These are phyloP conservation scores for Vigna trinervia DNA, from an alignment of 306 rosid genomes.

Conservation along the genomic window DNA sequence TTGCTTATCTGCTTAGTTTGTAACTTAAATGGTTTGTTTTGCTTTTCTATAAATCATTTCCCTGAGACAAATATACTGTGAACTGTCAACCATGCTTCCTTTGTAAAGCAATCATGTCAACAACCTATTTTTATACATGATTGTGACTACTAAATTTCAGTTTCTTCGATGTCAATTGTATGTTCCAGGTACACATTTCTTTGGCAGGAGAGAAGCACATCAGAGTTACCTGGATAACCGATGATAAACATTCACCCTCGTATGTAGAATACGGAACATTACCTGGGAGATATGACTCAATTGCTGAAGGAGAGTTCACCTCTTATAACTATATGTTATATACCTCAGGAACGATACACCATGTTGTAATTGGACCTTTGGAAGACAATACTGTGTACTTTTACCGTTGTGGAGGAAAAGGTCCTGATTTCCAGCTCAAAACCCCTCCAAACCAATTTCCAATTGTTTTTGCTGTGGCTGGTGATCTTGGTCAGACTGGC, in stretches of 20 bases:
- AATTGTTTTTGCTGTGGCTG: conserved; percentile 83
- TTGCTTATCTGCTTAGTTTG: neutral
- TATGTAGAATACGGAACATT: conserved; percentile 80
- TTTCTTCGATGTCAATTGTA: conserved; percentile 32
- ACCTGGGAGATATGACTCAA: conserved; percentile 65
- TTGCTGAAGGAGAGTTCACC: conserved; percentile 75
- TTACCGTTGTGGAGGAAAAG: conserved; percentile 85
- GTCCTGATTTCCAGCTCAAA: conserved; percentile 74
- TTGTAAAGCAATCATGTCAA: neutral
- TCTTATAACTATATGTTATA: conserved; percentile 76
- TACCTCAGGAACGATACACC: conserved; percentile 91
- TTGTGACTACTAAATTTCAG: conserved; percentile 8
- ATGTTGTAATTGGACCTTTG: conserved; percentile 89
- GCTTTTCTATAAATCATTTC: neutral
- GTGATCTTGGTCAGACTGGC: conserved; percentile 91
- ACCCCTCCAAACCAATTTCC: conserved; percentile 91
- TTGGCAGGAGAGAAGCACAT: conserved; percentile 82
- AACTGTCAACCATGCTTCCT: neutral
- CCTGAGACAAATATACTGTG: conserved; percentile 13
- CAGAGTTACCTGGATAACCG: conserved; percentile 83
- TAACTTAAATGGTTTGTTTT: neutral
- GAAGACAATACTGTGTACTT: conserved; percentile 69
- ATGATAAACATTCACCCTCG: conserved; percentile 67
- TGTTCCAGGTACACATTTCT: conserved; percentile 83
- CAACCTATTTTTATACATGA: conserved; percentile 6